Percentiles rank a stretch among this genome's conserved stretches.
These are phyloP conservation scores for Lachancea quebecensis DNA, from an alignment of 805 yeast genomes.

Conservation along the genomic window DNA sequence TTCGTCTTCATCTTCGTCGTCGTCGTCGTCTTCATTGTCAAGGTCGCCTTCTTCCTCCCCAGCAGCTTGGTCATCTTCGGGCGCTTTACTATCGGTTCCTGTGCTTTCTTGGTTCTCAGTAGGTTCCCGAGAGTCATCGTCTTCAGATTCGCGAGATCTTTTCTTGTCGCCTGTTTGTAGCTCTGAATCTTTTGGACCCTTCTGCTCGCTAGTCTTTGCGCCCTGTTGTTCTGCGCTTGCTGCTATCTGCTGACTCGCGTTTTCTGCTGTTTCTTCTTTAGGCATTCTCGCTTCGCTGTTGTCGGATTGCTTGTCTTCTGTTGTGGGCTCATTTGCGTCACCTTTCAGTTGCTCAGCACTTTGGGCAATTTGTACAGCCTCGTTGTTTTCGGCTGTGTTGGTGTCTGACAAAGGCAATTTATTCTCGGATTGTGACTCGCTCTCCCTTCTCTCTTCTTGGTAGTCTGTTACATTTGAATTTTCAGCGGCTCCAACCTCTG, in stretches of 20 bases:
- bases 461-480: not conserved
- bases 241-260: too few relatives aligned
- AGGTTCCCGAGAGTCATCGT: too few relatives aligned
- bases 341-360: not conserved
- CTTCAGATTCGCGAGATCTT: not conserved
- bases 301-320: not conserved
- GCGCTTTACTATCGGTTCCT: not conserved
- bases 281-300: conserved; percentile 6
- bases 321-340: not conserved
- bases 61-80: not conserved
- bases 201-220: not conserved
- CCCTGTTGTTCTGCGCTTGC: conserved; percentile 14
- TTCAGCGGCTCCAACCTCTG: not conserved
- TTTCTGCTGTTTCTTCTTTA: conserved; percentile 11
- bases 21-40: conserved; percentile 39
- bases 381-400: not conserved
- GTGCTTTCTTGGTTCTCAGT: not conserved
- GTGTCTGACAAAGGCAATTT: not conserved
- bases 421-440: too few relatives aligned
- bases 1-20: conserved; percentile 45
- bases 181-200: not conserved
- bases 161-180: not conserved
- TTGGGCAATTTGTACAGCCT: not conserved
- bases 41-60: conserved; percentile 31
- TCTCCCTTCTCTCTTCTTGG: too few relatives aligned